Conservation (phyloP, 306 rosid species). For the Betula pendula region DNA sequence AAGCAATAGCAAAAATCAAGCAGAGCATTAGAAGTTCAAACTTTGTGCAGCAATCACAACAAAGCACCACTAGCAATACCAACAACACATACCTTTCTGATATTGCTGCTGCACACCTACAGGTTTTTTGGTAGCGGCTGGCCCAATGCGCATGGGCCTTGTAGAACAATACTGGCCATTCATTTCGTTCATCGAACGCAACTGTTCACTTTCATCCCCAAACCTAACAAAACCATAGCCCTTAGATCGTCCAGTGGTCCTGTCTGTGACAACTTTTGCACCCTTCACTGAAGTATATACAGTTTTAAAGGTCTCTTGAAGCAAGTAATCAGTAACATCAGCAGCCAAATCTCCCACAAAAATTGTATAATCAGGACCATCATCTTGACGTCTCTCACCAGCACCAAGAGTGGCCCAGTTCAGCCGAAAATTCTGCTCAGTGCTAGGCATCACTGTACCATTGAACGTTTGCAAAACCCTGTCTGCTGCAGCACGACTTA, state of each 20-base stretch:
- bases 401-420: constrained; percentile 75
- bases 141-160: constrained; percentile 68
- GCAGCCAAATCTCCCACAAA: constrained; percentile 73
- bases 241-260: constrained; percentile 66
- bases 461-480: constrained; percentile 46
- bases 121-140: constrained; percentile 63
- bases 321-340: constrained; percentile 61
- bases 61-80: background rate
- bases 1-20: background rate
- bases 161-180: constrained; percentile 62
- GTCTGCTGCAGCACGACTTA: constrained; percentile 46
- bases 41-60: background rate
- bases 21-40: constrained; percentile 1
- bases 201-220: constrained; percentile 55
- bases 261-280: constrained; percentile 67
- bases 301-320: constrained; percentile 57
- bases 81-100: constrained; percentile 46
- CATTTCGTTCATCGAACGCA: constrained; percentile 68
- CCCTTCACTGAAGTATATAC: constrained; percentile 55
- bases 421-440: constrained; percentile 57
- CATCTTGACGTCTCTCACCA: constrained; percentile 72
- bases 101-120: constrained; percentile 41
- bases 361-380: constrained; percentile 53
- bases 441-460: constrained; percentile 55
- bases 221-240: constrained; percentile 73